A percentile compares a stretch with the other conserved stretches of the same genome.
Evolutionary conservation across 768 basidiomycete species (phyloP).

Genomic region (Trametopsis cervina): DNA sequence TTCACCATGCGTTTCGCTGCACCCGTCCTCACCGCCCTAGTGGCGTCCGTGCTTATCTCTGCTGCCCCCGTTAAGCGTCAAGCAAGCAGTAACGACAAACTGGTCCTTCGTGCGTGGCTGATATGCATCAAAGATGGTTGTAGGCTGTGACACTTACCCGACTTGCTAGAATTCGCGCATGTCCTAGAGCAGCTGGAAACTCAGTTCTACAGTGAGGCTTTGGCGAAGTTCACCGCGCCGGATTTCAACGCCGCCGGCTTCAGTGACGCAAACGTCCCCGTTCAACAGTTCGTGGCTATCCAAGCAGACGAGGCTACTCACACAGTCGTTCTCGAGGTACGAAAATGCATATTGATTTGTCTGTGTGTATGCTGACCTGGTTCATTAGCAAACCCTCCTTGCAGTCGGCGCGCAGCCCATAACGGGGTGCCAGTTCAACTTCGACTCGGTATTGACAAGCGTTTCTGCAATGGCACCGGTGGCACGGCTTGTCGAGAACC

Average conservation of each 20-base stretch:
- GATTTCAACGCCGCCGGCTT: conserved; percentile 68
- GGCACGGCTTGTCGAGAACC: conserved; percentile 69
- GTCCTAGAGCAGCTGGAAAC: conserved; percentile 71
- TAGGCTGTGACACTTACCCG: not conserved
- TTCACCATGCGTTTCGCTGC: conserved; percentile 20
- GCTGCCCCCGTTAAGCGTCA: conserved; percentile 28
- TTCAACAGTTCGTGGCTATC: conserved; percentile 57
- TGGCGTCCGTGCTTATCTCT: conserved; percentile 17
- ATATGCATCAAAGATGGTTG: not conserved
- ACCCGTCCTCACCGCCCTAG: conserved; percentile 19
- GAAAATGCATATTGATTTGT: too few species aligned
- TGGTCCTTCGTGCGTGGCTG: conserved; percentile 53
- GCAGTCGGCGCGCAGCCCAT: conserved; percentile 50
- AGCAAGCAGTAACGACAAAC: conserved; percentile 34
- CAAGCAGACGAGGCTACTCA: conserved; percentile 59
- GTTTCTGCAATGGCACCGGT: conserved; percentile 63
- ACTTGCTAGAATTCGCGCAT: conserved; percentile 57
- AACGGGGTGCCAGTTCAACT: conserved; percentile 60
- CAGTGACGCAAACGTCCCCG: conserved; percentile 41
- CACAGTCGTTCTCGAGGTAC: conserved; percentile 44
- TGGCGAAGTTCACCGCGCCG: conserved; percentile 52
- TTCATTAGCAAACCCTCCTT: conserved; percentile 37
- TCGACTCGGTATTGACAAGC: conserved; percentile 51
- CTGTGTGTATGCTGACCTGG: too few species aligned
- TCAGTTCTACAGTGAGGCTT: conserved; percentile 59